Percentiles rank a stretch among this genome's conserved stretches.
Evolutionary conservation across 75 land plant genomes (phyloP).

Genomic region (Pinus tabuliformis): DNA sequence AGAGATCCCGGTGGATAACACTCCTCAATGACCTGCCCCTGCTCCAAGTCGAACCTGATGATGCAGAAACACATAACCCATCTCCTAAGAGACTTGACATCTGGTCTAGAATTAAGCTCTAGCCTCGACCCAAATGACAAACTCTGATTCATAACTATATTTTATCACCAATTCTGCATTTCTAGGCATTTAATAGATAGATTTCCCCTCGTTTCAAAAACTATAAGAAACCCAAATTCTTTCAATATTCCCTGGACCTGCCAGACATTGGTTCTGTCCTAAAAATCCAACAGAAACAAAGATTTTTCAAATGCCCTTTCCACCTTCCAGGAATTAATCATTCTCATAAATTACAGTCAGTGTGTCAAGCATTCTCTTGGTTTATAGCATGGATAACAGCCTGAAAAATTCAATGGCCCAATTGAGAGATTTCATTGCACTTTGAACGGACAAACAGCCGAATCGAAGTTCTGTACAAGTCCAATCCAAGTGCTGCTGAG

Average conservation of each 20-base stretch:
- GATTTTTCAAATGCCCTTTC: not conserved
- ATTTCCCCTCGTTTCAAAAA: not conserved
- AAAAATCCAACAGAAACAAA: not conserved
- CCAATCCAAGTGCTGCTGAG: too few species aligned
- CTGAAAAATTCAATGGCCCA: too few species aligned
- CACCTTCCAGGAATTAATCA: not conserved
- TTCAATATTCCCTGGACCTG: not conserved
- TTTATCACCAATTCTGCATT: constrained; percentile 1
- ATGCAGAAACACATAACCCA: constrained; percentile 93
- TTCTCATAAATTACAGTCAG: not conserved
- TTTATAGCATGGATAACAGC: too few species aligned
- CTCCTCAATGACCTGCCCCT: constrained; percentile 96
- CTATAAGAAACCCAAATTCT: not conserved
- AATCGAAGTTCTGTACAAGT: too few species aligned
- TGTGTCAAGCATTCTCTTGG: too few species aligned
- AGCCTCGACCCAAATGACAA: constrained; percentile 23
- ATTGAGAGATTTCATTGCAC: too few species aligned
- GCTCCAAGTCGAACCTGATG: constrained; percentile 96
- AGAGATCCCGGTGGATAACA: constrained; percentile 75
- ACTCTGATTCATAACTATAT: constrained; percentile 37
- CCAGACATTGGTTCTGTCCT: not conserved
- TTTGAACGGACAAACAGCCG: too few species aligned
- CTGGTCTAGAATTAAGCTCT: constrained; percentile 35
- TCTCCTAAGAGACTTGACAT: constrained; percentile 41
- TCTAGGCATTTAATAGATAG: not conserved